Evolutionary conservation across 2,329 filamentous ascomycete genomes (phyloP).

Genomic region (Acrocalymma vagum): DNA sequence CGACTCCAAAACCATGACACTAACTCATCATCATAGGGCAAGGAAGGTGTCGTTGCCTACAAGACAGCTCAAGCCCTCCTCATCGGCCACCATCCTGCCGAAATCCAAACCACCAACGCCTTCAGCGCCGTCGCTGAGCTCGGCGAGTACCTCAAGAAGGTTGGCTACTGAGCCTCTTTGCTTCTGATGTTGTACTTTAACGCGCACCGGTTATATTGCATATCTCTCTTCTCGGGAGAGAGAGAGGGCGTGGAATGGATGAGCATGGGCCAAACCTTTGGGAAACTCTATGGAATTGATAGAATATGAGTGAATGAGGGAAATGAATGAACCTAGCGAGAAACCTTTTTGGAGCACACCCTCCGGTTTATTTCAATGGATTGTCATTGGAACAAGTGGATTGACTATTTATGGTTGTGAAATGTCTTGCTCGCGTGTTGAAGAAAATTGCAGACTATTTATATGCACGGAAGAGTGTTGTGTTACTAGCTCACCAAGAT

Average conservation of each 20-base stretch:
- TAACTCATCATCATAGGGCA: constrained; percentile 64
- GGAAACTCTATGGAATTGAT: constrained; percentile 15
- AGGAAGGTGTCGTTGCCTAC: constrained; percentile 80
- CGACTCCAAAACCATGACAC: constrained; percentile 4
- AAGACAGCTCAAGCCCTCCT: constrained; percentile 92
- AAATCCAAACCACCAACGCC: constrained; percentile 76
- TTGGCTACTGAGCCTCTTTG: constrained; percentile 70
- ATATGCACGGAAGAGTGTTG: too few relatives aligned
- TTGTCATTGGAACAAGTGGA: too few relatives aligned
- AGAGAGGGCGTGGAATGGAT: constrained; percentile 13
- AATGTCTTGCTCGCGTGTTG: too few relatives aligned
- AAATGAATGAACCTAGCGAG: too few relatives aligned
- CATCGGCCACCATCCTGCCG: constrained; percentile 84
- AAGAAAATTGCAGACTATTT: too few relatives aligned
- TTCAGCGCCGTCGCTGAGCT: constrained; percentile 82
- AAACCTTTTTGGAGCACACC: too few relatives aligned
- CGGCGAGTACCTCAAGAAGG: constrained; percentile 83
- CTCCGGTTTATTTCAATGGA: too few relatives aligned
- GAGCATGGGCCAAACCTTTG: too few relatives aligned
- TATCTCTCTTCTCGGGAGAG: constrained; percentile 26
- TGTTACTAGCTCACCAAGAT: too few relatives aligned
- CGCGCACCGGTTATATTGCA: constrained; percentile 42
- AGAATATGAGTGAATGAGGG: too few relatives aligned
- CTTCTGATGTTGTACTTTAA: constrained; percentile 42
- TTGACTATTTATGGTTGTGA: too few relatives aligned